Evolutionary conservation across 2,329 filamentous ascomycete species (phyloP).

Genomic region (Botrytis galanthina): DNA sequence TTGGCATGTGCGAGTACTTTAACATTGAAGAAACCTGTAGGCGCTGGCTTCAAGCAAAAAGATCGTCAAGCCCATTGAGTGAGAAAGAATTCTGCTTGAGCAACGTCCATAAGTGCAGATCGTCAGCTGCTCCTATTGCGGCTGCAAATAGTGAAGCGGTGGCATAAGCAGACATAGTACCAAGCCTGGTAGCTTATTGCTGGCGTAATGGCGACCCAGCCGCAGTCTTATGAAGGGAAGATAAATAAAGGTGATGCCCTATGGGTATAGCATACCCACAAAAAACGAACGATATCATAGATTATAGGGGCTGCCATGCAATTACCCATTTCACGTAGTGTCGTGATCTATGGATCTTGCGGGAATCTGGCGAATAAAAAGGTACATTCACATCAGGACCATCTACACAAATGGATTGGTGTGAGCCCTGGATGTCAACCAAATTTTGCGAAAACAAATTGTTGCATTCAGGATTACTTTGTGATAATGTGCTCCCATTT

Average conservation of each 20-base stretch:
- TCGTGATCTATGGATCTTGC: background rate
- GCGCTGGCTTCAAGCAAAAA: slow-evolving; percentile 23
- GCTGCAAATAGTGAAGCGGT: slow-evolving; percentile 19
- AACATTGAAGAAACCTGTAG: slow-evolving; percentile 16
- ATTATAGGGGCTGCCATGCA: background rate
- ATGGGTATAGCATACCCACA: background rate
- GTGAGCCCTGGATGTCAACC: background rate
- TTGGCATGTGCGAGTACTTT: slow-evolving; percentile 13
- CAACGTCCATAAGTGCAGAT: slow-evolving; percentile 25
- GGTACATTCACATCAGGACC: background rate
- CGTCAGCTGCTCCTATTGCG: slow-evolving; percentile 16
- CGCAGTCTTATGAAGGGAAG: slow-evolving; percentile 10
- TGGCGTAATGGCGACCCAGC: slow-evolving; percentile 9
- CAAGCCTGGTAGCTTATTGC: slow-evolving; percentile 20
- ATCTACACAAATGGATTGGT: background rate
- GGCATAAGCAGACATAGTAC: slow-evolving; percentile 24
- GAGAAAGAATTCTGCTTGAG: slow-evolving; percentile 20
- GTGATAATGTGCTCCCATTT: background rate
- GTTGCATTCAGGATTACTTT: background rate
- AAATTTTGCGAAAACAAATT: background rate
- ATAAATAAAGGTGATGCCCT: slow-evolving; percentile 25
- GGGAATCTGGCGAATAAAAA: background rate
- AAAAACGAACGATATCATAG: background rate
- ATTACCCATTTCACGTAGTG: background rate
- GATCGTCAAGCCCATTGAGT: slow-evolving; percentile 21